These are phyloP conservation scores for Silene latifolia DNA, from an alignment of 148 eudicot genomes.

Conservation along the genomic window DNA sequence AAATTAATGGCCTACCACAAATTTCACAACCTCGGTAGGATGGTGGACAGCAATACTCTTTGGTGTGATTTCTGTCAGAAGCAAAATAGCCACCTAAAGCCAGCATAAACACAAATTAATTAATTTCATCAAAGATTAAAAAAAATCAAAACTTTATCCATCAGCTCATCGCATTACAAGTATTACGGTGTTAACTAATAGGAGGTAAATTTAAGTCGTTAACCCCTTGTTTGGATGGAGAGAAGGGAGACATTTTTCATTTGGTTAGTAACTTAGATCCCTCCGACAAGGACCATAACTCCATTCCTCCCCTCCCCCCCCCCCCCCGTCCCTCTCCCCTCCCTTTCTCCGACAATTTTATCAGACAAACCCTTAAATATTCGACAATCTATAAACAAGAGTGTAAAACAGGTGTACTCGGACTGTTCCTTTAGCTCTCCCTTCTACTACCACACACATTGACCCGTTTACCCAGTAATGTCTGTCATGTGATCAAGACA, in stretches of 20 bases:
- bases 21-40: slow-evolving; percentile 91
- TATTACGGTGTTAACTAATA: neutral
- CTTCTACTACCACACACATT: neutral
- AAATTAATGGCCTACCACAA: slow-evolving; percentile 60
- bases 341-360: too few relatives aligned
- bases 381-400: neutral
- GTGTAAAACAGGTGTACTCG: neutral
- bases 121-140: slow-evolving; percentile 9
- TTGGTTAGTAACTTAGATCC: too few relatives aligned
- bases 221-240: too few relatives aligned
- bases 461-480: neutral
- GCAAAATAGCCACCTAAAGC: slow-evolving; percentile 76
- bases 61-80: slow-evolving; percentile 96
- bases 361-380: neutral
- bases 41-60: slow-evolving; percentile 97
- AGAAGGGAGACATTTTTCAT: too few relatives aligned
- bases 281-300: too few relatives aligned
- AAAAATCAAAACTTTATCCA: slow-evolving; percentile 3
- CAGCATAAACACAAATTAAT: neutral
- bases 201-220: neutral
- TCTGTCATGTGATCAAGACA: neutral
- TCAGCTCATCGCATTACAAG: neutral
- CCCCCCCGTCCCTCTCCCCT: too few relatives aligned
- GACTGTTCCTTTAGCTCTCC: neutral
- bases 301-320: too few relatives aligned